Conservation (phyloP, 106 monocot genomes). For the Platanthera guangdongensis region DNA sequence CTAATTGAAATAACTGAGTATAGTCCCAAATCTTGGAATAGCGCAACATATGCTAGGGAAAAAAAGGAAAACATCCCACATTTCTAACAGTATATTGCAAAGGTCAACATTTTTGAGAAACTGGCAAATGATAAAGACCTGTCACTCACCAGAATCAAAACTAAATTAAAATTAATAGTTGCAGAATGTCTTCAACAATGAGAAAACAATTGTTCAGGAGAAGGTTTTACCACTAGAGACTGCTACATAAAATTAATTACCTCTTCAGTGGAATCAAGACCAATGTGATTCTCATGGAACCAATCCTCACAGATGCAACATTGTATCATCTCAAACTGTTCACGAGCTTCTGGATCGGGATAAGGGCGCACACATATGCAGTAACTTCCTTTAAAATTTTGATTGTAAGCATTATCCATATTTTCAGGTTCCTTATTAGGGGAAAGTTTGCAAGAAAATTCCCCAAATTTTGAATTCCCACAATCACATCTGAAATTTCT, state of each 20-base stretch:
- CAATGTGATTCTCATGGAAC: slow-evolving; percentile 94
- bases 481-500: slow-evolving; percentile 93
- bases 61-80: background rate
- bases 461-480: slow-evolving; percentile 90
- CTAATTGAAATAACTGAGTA: background rate
- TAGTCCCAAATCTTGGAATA: background rate
- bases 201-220: background rate
- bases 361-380: slow-evolving; percentile 84
- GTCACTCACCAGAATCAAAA: background rate
- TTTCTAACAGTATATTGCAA: background rate
- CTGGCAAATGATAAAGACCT: background rate
- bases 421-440: slow-evolving; percentile 68
- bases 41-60: background rate
- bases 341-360: slow-evolving; percentile 78
- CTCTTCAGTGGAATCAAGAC: slow-evolving; percentile 59
- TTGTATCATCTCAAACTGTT: slow-evolving; percentile 95
- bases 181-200: background rate
- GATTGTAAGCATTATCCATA: slow-evolving; percentile 67
- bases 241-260: slow-evolving; percentile 16
- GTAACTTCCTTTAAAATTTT: slow-evolving; percentile 86
- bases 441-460: slow-evolving; percentile 63
- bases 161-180: background rate
- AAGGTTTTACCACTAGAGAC: background rate
- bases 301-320: slow-evolving; percentile 98
- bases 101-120: background rate